A percentile compares a stretch with the other conserved stretches of the same genome.
Evolutionary conservation across 306 rosid species (phyloP).

Genomic region (Arachis stenosperma): DNA sequence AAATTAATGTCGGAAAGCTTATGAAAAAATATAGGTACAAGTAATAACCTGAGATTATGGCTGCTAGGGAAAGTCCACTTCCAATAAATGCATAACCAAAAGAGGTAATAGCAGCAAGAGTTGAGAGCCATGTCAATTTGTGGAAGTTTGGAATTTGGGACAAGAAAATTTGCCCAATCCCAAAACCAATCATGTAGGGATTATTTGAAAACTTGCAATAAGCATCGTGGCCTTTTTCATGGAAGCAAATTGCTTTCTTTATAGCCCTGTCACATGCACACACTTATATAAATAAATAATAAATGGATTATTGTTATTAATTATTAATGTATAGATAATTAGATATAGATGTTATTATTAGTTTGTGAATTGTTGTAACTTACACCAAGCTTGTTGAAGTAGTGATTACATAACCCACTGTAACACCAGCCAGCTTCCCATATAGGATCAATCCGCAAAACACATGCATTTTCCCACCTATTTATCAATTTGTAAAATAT

Average conservation of each 20-base stretch:
- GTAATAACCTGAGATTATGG: constrained; percentile 45
- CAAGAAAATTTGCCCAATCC: constrained; percentile 50
- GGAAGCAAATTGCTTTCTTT: constrained; percentile 61
- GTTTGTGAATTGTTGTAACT: constrained; percentile 9
- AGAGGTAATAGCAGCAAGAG: constrained; percentile 63
- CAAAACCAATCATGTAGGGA: constrained; percentile 65
- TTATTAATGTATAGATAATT: too few relatives aligned
- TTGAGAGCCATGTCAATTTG: constrained; percentile 57
- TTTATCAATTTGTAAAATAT: not conserved
- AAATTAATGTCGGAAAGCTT: too few relatives aligned
- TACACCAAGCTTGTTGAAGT: constrained; percentile 58
- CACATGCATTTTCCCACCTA: constrained; percentile 50
- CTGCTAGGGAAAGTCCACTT: constrained; percentile 56
- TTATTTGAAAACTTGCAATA: constrained; percentile 69
- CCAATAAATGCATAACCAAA: constrained; percentile 66
- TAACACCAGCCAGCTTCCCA: constrained; percentile 43
- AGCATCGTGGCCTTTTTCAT: constrained; percentile 45
- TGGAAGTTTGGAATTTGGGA: constrained; percentile 71
- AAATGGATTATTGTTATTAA: too few relatives aligned
- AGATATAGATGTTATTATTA: not conserved
- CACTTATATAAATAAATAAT: not conserved
- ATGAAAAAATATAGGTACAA: not conserved
- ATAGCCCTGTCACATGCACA: constrained; percentile 54
- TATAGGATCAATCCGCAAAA: constrained; percentile 51
- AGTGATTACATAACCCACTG: constrained; percentile 55